Conservation (phyloP, 768 basidiomycete species). For the Ephemerocybe angulata region DNA sequence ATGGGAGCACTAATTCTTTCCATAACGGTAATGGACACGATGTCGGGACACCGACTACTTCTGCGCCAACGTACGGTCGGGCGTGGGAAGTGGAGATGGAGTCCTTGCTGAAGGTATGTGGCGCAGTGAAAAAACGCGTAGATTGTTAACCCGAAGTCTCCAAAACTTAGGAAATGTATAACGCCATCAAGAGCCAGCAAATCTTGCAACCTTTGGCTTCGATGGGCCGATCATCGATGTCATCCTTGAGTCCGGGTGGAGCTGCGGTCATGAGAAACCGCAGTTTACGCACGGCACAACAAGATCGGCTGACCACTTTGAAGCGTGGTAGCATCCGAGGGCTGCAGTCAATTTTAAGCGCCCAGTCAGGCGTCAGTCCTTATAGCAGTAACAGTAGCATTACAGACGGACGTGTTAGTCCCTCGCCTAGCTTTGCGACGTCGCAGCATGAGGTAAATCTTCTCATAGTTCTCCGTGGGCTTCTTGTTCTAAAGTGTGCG, state of each 20-base stretch:
- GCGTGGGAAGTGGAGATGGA: constrained; percentile 89
- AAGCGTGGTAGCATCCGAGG: constrained; percentile 94
- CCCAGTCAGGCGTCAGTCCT: constrained; percentile 66
- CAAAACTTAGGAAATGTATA: constrained; percentile 80
- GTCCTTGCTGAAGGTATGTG: constrained; percentile 68
- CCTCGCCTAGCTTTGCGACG: constrained; percentile 90
- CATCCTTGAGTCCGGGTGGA: constrained; percentile 56
- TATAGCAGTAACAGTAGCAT: constrained; percentile 82
- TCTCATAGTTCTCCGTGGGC: too few species aligned
- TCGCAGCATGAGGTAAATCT: constrained; percentile 73
- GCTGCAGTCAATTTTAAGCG: constrained; percentile 70
- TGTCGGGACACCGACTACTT: constrained; percentile 21
- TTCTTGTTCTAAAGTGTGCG: constrained; percentile 1
- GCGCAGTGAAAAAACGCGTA: background rate
- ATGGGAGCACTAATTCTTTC: constrained; percentile 65
- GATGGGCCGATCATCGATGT: constrained; percentile 46
- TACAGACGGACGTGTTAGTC: constrained; percentile 82
- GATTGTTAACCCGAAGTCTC: constrained; percentile 1
- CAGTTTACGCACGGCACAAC: constrained; percentile 58
- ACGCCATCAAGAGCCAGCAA: constrained; percentile 84
- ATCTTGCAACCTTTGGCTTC: constrained; percentile 77
- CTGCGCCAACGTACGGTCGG: constrained; percentile 50
- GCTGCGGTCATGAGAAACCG: constrained; percentile 56
- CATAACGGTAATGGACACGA: constrained; percentile 41
- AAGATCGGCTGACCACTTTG: constrained; percentile 69